Conservation (phyloP, 768 basidiomycete species). For the Xanthoconium purpureum region DNA sequence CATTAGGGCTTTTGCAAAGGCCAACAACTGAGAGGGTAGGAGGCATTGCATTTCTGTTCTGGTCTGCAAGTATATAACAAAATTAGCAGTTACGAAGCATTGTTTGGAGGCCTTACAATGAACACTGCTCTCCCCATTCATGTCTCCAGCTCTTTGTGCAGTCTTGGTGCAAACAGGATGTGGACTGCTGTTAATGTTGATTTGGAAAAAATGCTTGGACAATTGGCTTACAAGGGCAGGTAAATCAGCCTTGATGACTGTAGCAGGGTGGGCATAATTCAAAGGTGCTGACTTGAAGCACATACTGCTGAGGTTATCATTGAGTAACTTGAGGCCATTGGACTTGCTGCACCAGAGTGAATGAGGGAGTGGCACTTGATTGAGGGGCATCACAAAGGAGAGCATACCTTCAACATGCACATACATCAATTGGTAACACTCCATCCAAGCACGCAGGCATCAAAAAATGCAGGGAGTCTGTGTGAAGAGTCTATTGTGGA, state of each 20-base stretch:
- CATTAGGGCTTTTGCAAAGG: slow-evolving; percentile 10
- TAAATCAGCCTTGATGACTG: slow-evolving; percentile 27
- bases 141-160: slow-evolving; percentile 17
- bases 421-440: no score
- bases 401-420: no score
- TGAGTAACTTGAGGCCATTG: slow-evolving; percentile 24
- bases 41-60: slow-evolving; percentile 9
- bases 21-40: slow-evolving; percentile 14
- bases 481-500: no score
- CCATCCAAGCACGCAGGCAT: no score
- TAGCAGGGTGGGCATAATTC: neutral
- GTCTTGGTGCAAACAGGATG: slow-evolving; percentile 9
- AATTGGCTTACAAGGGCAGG: slow-evolving; percentile 16
- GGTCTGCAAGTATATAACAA: slow-evolving; percentile 10
- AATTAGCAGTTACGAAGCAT: neutral
- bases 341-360: no score
- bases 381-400: no score
- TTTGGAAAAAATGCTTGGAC: slow-evolving; percentile 24
- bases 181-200: slow-evolving; percentile 15
- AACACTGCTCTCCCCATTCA: slow-evolving; percentile 24
- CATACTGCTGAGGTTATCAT: slow-evolving; percentile 19
- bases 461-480: no score
- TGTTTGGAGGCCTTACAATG: slow-evolving; percentile 12
- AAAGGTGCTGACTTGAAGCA: neutral
- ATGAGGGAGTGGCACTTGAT: no score